Percentiles rank a stretch among this genome's conserved stretches.
Conservation (phyloP, 2,329 filamentous ascomycete species). For the Tolypocladium tropicale region DNA sequence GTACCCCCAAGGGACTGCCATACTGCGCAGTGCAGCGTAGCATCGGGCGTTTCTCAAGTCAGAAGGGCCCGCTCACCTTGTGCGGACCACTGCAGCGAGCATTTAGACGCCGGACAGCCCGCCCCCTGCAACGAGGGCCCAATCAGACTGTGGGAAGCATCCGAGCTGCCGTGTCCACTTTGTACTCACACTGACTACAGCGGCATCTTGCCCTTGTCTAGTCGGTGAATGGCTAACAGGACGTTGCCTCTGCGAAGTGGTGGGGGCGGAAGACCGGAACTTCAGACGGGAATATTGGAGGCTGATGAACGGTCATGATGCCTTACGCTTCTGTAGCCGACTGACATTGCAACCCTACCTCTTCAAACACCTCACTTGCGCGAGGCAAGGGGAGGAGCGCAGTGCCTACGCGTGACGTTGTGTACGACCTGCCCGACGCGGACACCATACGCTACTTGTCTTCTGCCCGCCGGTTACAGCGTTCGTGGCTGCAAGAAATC, state of each 20-base stretch:
- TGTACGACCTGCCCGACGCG: too few species aligned
- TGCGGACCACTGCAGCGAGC: neutral
- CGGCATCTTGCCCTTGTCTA: neutral
- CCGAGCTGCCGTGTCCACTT: neutral
- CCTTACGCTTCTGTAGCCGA: neutral
- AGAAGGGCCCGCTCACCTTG: too few species aligned
- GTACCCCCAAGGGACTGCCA: too few species aligned
- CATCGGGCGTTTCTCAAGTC: too few species aligned
- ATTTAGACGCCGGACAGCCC: neutral
- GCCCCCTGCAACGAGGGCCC: neutral
- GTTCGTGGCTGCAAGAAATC: too few species aligned
- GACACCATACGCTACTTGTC: too few species aligned
- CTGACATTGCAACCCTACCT: constrained; percentile 1
- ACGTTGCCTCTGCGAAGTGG: neutral
- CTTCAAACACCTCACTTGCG: too few species aligned
- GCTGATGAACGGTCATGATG: neutral
- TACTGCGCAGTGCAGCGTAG: neutral
- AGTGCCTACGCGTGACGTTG: too few species aligned
- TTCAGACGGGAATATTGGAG: neutral
- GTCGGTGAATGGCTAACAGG: neutral
- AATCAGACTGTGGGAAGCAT: neutral
- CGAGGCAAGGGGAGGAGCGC: too few species aligned
- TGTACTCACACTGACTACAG: too few species aligned
- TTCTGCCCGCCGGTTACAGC: too few species aligned
- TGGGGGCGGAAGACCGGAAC: neutral